Conservation (phyloP, 2,329 filamentous ascomycete species). For the Aureobasidium melanogenum region DNA sequence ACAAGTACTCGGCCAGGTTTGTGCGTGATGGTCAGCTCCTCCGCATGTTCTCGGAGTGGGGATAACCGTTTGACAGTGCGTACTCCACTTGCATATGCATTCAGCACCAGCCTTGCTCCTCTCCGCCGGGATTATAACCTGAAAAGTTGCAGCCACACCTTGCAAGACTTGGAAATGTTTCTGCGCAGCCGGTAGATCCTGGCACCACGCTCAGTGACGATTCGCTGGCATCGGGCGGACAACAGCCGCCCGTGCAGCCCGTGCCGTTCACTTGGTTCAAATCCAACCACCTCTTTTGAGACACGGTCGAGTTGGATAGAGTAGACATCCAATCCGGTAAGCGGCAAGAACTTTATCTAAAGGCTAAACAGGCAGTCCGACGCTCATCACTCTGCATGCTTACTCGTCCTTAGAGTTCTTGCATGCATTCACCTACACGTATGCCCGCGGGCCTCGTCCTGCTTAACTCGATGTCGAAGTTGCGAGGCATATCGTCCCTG, state of each 20-base stretch:
- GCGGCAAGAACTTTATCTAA: slow-evolving; percentile 1
- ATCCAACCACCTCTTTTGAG: slow-evolving; percentile 10
- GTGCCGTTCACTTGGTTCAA: neutral
- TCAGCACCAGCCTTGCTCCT: neutral
- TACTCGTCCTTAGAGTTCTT: slow-evolving; percentile 7
- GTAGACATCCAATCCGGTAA: neutral
- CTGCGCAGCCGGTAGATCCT: slow-evolving; percentile 5
- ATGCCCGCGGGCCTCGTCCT: neutral
- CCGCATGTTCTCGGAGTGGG: slow-evolving; percentile 3
- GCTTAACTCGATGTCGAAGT: neutral
- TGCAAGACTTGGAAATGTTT: neutral
- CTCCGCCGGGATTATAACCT: neutral
- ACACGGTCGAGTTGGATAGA: slow-evolving; percentile 4
- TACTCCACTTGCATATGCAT: neutral
- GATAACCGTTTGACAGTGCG: neutral
- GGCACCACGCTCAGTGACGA: neutral
- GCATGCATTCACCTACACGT: slow-evolving; percentile 8
- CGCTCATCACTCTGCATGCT: slow-evolving; percentile 8
- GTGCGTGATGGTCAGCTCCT: slow-evolving; percentile 2
- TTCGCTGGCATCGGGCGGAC: slow-evolving; percentile 5
- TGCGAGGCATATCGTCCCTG: neutral
- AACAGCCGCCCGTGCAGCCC: neutral
- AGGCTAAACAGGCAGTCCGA: neutral
- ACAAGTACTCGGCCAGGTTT: slow-evolving; percentile 2
- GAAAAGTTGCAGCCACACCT: slow-evolving; percentile 2